Evolutionary conservation across 2,329 filamentous ascomycete species (phyloP).

Genomic region (Colletotrichum horii): DNA sequence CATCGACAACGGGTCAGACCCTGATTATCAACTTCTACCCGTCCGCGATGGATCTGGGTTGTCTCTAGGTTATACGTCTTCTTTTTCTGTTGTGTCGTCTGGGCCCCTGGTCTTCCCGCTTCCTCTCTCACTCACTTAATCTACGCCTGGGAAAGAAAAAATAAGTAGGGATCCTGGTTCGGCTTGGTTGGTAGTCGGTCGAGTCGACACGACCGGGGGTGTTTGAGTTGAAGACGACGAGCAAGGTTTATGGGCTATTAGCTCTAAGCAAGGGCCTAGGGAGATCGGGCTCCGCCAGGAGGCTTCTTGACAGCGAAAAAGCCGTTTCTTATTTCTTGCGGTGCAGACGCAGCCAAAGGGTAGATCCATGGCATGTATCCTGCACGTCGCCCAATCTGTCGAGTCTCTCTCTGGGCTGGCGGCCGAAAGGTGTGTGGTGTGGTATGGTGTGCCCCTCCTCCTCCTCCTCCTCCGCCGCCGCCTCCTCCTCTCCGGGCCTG

Average conservation of each 20-base stretch:
- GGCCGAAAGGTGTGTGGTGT: background rate
- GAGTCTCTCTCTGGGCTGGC: slow-evolving; percentile 4
- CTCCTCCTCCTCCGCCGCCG: background rate
- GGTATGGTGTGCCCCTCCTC: slow-evolving; percentile 1
- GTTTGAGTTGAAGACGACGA: slow-evolving; percentile 11
- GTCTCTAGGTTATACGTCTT: slow-evolving; percentile 23
- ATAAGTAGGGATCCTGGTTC: slow-evolving; percentile 15
- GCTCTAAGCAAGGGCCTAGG: slow-evolving; percentile 16
- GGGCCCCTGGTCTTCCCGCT: background rate
- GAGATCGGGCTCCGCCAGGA: slow-evolving; percentile 19
- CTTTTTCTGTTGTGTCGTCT: background rate
- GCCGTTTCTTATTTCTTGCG: slow-evolving; percentile 22
- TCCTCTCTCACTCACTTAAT: background rate
- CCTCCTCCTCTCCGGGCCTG: background rate
- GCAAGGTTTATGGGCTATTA: slow-evolving; percentile 2
- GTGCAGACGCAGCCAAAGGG: slow-evolving; percentile 13
- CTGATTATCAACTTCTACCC: slow-evolving; percentile 14
- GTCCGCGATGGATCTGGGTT: slow-evolving; percentile 17
- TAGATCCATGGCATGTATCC: slow-evolving; percentile 18
- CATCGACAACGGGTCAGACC: slow-evolving; percentile 24
- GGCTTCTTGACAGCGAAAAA: slow-evolving; percentile 18
- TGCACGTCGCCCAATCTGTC: slow-evolving; percentile 21
- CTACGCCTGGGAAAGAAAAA: slow-evolving; percentile 9
- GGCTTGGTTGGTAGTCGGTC: background rate
- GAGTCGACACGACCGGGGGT: background rate